Conservation (phyloP, 2,329 filamentous ascomycete genomes). For the Pseudocercospora musae region DNA sequence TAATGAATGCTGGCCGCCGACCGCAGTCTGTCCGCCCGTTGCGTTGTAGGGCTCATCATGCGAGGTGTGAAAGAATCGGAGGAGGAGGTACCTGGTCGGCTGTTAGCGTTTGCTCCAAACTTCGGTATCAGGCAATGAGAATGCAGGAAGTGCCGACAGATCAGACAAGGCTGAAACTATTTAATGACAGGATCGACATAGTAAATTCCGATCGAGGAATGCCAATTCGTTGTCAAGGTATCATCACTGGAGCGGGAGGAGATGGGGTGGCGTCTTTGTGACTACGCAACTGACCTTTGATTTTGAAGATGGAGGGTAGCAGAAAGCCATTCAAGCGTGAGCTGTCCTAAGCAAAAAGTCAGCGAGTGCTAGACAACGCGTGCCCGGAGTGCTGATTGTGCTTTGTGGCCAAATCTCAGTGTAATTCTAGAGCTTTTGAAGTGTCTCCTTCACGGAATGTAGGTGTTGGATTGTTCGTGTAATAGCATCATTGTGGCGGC, state of each 20-base stretch:
- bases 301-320: not conserved
- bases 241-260: conserved; percentile 51
- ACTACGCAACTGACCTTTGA: not conserved
- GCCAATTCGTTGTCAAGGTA: conserved; percentile 58
- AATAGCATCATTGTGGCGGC: conserved; percentile 24
- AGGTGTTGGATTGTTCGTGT: conserved; percentile 59
- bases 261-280: not conserved
- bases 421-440: conserved; percentile 54
- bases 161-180: conserved; percentile 73
- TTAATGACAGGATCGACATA: conserved; percentile 59
- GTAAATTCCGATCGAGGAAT: conserved; percentile 65
- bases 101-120: conserved; percentile 32
- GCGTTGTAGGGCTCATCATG: conserved; percentile 64
- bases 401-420: conserved; percentile 41
- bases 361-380: not conserved
- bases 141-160: conserved; percentile 19
- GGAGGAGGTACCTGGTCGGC: conserved; percentile 22
- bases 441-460: conserved; percentile 51
- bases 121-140: conserved; percentile 20
- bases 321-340: no score
- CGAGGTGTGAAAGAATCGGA: conserved; percentile 26
- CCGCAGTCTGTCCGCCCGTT: conserved; percentile 67
- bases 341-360: not conserved
- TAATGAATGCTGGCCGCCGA: conserved; percentile 49
- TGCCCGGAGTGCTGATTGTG: not conserved